Percentiles rank a stretch among this genome's conserved stretches.
These are phyloP conservation scores for Alternaria novae-zelandiae DNA, from an alignment of 2,329 filamentous ascomycete species.

Conservation along the genomic window DNA sequence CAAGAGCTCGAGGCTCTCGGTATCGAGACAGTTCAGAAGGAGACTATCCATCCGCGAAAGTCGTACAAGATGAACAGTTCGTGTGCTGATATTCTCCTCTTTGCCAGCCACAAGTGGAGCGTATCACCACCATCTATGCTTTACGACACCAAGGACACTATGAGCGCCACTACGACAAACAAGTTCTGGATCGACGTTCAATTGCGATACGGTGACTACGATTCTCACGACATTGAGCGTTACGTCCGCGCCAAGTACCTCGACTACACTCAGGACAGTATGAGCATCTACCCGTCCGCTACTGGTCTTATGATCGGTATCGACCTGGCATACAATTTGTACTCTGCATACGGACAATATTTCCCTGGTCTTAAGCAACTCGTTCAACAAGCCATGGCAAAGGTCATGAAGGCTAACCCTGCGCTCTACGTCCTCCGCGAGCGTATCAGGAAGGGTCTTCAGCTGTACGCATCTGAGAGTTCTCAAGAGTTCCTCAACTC, in stretches of 20 bases:
- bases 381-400: conserved; percentile 97
- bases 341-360: conserved; percentile 97
- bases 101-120: conserved; percentile 99
- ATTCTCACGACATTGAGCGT: conserved; percentile 97
- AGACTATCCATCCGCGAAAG: conserved; percentile 98
- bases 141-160: conserved; percentile 95
- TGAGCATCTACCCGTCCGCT: conserved; percentile 97
- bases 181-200: conserved; percentile 99
- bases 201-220: conserved; percentile 95
- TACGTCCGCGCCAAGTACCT: conserved; percentile 98
- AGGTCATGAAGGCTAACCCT: conserved; percentile 99
- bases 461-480: conserved; percentile 96
- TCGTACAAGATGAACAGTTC: conserved; percentile 99
- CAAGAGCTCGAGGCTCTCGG: conserved; percentile 94
- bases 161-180: conserved; percentile 92
- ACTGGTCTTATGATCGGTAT: conserved; percentile 98
- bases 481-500: conserved; percentile 99
- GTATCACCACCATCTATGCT: conserved; percentile 91
- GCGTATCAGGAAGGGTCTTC: conserved; percentile 97
- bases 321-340: conserved; percentile 96
- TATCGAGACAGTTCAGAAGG: conserved; percentile 97
- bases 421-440: conserved; percentile 95
- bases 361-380: conserved; percentile 97
- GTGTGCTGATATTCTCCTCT: conserved; percentile 94
- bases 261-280: conserved; percentile 97